Evolutionary conservation across 495 filamentous ascomycete genomes (phyloP).

Genomic region (Hyphodiscus hymeniophilus): DNA sequence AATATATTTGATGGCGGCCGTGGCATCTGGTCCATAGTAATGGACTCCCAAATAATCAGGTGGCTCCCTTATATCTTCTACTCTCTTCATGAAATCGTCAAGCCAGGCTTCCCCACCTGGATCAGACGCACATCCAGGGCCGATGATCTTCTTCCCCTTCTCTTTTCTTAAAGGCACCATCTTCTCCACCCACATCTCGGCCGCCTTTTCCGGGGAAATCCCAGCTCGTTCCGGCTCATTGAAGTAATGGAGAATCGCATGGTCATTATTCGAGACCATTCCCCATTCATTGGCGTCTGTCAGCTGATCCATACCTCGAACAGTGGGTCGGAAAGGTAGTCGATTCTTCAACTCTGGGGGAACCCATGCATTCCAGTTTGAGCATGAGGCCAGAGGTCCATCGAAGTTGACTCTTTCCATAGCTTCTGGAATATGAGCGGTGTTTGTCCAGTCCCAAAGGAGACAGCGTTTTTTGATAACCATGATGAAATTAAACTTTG

Average conservation of each 20-base stretch:
- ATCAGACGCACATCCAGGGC: conserved; percentile 30
- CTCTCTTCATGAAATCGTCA: conserved; percentile 33
- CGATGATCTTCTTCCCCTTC: conserved; percentile 33
- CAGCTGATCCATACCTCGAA: conserved; percentile 30
- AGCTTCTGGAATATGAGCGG: conserved; percentile 25
- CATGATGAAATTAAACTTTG: conserved; percentile 7
- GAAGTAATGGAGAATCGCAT: conserved; percentile 32
- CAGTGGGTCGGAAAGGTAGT: conserved; percentile 35
- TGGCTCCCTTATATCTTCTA: conserved; percentile 20
- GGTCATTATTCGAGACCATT: conserved; percentile 13
- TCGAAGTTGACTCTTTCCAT: conserved; percentile 30
- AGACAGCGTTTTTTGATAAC: conserved; percentile 32
- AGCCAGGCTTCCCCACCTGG: conserved; percentile 32
- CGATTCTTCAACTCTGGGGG: conserved; percentile 35
- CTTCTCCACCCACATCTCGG: conserved; percentile 31
- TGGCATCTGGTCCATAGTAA: conserved; percentile 33
- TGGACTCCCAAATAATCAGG: conserved; percentile 39
- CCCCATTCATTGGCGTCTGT: conserved; percentile 30
- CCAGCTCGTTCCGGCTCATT: conserved; percentile 39
- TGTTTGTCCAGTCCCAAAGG: conserved; percentile 42
- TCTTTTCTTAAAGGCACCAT: conserved; percentile 31
- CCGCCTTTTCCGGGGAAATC: conserved; percentile 32
- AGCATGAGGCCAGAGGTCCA: conserved; percentile 29
- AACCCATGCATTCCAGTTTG: conserved; percentile 40
- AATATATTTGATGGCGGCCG: conserved; percentile 25